phyloP scores from a whole-genome alignment of 1,139 yeast species.

The Sporopachydermia cereana region DNA sequence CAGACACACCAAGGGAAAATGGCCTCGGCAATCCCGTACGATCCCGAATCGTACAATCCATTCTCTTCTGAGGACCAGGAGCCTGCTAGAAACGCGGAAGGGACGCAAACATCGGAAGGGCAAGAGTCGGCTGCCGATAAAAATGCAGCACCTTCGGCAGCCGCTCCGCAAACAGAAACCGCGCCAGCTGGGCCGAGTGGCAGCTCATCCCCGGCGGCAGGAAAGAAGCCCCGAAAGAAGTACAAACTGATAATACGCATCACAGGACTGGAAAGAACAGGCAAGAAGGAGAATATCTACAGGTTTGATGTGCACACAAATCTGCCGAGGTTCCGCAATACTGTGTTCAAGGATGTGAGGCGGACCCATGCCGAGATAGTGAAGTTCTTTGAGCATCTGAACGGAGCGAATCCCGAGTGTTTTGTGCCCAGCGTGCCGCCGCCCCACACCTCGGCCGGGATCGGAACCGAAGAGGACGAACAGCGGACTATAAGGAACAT shows the following conservation, averaged over 20 bases:
- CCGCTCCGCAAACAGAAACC: not conserved
- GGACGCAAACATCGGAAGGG: not conserved
- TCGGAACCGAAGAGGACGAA: conserved; percentile 73
- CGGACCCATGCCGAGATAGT: conserved; percentile 72
- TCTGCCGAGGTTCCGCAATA: conserved; percentile 66
- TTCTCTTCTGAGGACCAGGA: not conserved
- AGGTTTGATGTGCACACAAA: conserved; percentile 39
- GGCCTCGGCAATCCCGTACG: conserved; percentile 20
- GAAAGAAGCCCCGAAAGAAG: conserved; percentile 11
- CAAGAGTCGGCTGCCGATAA: not conserved
- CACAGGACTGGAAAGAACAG: conserved; percentile 36
- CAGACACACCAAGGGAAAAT: conserved; percentile 10
- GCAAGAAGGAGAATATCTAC: conserved; percentile 38
- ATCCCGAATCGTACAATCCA: conserved; percentile 14
- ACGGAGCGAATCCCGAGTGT: conserved; percentile 77
- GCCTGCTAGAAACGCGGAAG: not conserved
- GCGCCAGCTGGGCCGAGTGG: conserved; percentile 2
- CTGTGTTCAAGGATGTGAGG: conserved; percentile 59
- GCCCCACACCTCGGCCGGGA: conserved; percentile 64
- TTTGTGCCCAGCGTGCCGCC: conserved; percentile 85
- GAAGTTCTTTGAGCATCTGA: conserved; percentile 65
- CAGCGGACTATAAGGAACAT: conserved; percentile 44
- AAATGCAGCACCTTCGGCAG: not conserved
- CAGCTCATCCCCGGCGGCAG: conserved; percentile 4
- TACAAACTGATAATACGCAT: conserved; percentile 29